phyloP scores from a whole-genome alignment of 2,329 filamentous ascomycete genomes.

The Diplodia scrobiculata region DNA sequence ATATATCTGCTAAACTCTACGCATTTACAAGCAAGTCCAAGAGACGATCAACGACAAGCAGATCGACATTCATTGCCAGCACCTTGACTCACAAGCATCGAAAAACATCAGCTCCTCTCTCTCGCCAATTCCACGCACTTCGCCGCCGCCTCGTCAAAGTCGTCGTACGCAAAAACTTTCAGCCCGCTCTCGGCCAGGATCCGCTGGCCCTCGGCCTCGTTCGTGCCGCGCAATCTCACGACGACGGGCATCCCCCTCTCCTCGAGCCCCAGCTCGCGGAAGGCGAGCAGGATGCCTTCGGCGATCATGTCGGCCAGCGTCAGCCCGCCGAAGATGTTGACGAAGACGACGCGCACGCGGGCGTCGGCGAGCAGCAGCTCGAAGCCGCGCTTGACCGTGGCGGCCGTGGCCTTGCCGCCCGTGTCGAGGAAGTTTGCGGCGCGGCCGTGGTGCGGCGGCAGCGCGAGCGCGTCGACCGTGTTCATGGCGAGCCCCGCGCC shows the following conservation, averaged over 20 bases:
- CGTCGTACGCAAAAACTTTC: constrained; percentile 69
- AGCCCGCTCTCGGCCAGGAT: constrained; percentile 70
- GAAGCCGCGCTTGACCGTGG: constrained; percentile 78
- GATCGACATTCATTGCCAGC: neutral
- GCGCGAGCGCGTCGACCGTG: constrained; percentile 75
- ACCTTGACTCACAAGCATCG: neutral
- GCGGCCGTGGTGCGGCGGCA: constrained; percentile 57
- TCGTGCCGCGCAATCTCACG: constrained; percentile 74
- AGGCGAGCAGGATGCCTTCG: constrained; percentile 70
- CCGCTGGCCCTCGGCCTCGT: constrained; percentile 68
- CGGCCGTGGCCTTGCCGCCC: constrained; percentile 80
- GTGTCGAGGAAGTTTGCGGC: constrained; percentile 88
- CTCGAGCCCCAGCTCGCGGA: constrained; percentile 65
- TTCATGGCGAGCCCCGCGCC: constrained; percentile 91
- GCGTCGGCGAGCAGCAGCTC: constrained; percentile 70
- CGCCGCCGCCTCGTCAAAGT: constrained; percentile 70
- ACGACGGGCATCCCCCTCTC: constrained; percentile 65
- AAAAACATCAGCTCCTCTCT: constrained; percentile 4
- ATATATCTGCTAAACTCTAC: neutral
- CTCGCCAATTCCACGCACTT: constrained; percentile 64
- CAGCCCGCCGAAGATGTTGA: constrained; percentile 71
- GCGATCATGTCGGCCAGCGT: constrained; percentile 82
- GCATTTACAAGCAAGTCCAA: neutral
- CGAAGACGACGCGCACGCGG: constrained; percentile 71
- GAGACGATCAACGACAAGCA: neutral